Percentiles rank a stretch among this genome's conserved stretches.
phyloP scores from a whole-genome alignment of 2,329 filamentous ascomycete genomes.

The Aspergillus ruber region DNA sequence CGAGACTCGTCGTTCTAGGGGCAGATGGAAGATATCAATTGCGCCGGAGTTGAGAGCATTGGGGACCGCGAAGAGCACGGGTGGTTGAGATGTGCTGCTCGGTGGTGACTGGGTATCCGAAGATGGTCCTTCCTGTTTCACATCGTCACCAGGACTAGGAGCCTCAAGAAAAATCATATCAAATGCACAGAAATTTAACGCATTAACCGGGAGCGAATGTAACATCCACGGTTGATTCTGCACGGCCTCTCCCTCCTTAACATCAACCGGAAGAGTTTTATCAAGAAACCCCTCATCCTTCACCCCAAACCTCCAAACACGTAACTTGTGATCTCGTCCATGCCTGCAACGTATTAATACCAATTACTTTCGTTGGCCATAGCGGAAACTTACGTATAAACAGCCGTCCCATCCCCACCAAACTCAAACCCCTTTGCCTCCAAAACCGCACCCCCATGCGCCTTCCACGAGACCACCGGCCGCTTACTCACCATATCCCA shows the following conservation, averaged over 20 bases:
- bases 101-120: background rate
- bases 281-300: slow-evolving; percentile 55
- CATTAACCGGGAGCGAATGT: slow-evolving; percentile 77
- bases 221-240: slow-evolving; percentile 69
- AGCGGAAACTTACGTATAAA: slow-evolving; percentile 67
- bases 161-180: slow-evolving; percentile 21
- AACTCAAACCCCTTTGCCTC: slow-evolving; percentile 60
- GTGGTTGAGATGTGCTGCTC: slow-evolving; percentile 11
- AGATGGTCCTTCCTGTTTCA: background rate
- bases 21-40: slow-evolving; percentile 78
- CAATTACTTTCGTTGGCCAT: background rate
- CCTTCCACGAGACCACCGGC: slow-evolving; percentile 76
- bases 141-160: slow-evolving; percentile 16
- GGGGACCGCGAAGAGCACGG: slow-evolving; percentile 69
- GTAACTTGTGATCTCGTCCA: slow-evolving; percentile 78
- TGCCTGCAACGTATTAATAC: slow-evolving; percentile 52
- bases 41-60: slow-evolving; percentile 68
- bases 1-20: slow-evolving; percentile 63
- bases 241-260: slow-evolving; percentile 29
- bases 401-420: slow-evolving; percentile 43
- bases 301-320: slow-evolving; percentile 73
- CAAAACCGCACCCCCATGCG: slow-evolving; percentile 71
- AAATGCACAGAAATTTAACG: slow-evolving; percentile 83
- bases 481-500: slow-evolving; percentile 83
- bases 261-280: slow-evolving; percentile 65